Conservation (phyloP, 2,329 filamentous ascomycete species). For the Rutstroemia sp. region DNA sequence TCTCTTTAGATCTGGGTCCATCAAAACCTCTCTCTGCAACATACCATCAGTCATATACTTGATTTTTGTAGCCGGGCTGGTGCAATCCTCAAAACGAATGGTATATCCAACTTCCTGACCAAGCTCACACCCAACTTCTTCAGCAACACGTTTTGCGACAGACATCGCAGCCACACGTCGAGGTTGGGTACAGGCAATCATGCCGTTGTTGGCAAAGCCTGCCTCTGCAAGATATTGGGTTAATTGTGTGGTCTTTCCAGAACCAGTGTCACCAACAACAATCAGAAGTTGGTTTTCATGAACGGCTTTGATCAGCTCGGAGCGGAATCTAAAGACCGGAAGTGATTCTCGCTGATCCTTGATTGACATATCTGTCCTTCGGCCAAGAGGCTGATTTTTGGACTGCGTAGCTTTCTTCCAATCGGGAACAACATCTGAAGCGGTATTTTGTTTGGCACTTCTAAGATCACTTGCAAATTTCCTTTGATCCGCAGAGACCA, state of each 20-base stretch:
- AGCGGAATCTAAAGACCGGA: slow-evolving; percentile 83
- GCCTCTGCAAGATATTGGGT: slow-evolving; percentile 97
- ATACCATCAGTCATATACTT: slow-evolving; percentile 99
- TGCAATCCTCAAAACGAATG: slow-evolving; percentile 97
- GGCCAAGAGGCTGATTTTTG: slow-evolving; percentile 75
- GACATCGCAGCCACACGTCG: slow-evolving; percentile 98
- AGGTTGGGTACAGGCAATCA: slow-evolving; percentile 95
- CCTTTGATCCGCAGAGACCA: slow-evolving; percentile 76
- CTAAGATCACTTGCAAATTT: slow-evolving; percentile 86
- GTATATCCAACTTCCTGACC: slow-evolving; percentile 97
- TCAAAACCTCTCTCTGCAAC: slow-evolving; percentile 91
- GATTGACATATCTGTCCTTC: slow-evolving; percentile 83
- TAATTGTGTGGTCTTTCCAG: slow-evolving; percentile 98
- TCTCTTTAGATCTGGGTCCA: slow-evolving; percentile 82
- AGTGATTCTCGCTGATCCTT: slow-evolving; percentile 88
- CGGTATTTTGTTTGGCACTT: slow-evolving; percentile 52
- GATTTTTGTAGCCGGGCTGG: slow-evolving; percentile 77
- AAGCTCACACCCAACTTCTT: slow-evolving; percentile 89
- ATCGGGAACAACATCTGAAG: slow-evolving; percentile 69
- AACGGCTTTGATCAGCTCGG: slow-evolving; percentile 80
- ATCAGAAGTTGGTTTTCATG: slow-evolving; percentile 93
- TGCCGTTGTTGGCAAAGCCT: slow-evolving; percentile 82
- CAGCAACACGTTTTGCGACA: slow-evolving; percentile 92
- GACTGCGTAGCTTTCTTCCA: slow-evolving; percentile 83
- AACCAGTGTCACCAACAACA: slow-evolving; percentile 98